phyloP scores from a whole-genome alignment of 331 rosid genomes.

The Cydonia oblonga region DNA sequence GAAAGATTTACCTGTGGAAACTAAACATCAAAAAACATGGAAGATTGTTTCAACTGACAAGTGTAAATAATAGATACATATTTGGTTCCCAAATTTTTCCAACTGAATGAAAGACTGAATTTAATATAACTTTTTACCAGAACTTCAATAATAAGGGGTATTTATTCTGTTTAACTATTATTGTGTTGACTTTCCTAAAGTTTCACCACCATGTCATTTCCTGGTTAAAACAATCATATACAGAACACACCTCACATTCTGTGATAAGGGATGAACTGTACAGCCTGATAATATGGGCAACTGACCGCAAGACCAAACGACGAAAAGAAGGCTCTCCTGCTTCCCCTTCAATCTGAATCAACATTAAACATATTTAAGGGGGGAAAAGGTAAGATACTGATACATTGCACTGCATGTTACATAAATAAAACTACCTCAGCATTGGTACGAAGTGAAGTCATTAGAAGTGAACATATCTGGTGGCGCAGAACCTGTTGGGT shows the following conservation, averaged over 20 bases:
- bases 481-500: conserved; percentile 59
- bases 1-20: not conserved
- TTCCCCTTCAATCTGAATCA: conserved; percentile 82
- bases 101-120: not conserved
- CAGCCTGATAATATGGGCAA: conserved; percentile 94
- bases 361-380: conserved; percentile 9
- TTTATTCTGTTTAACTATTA: not conserved
- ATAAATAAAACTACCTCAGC: conserved; percentile 57
- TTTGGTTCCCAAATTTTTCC: not conserved
- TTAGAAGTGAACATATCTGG: conserved; percentile 79
- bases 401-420: conserved; percentile 8
- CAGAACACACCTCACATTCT: conserved; percentile 79
- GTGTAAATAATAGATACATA: not conserved
- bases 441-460: conserved; percentile 91
- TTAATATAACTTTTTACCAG: not conserved
- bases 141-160: not conserved
- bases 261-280: conserved; percentile 90
- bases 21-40: not conserved
- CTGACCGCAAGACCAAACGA: conserved; percentile 93
- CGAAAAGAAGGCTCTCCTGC: conserved; percentile 87
- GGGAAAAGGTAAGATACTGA: conserved; percentile 4
- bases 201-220: not conserved
- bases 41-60: not conserved
- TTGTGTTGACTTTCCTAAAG: conserved; percentile 3
- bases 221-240: conserved; percentile 14